These are phyloP conservation scores for Fraxinus baroniana DNA, from an alignment of 305 asterid species.

Conservation along the genomic window DNA sequence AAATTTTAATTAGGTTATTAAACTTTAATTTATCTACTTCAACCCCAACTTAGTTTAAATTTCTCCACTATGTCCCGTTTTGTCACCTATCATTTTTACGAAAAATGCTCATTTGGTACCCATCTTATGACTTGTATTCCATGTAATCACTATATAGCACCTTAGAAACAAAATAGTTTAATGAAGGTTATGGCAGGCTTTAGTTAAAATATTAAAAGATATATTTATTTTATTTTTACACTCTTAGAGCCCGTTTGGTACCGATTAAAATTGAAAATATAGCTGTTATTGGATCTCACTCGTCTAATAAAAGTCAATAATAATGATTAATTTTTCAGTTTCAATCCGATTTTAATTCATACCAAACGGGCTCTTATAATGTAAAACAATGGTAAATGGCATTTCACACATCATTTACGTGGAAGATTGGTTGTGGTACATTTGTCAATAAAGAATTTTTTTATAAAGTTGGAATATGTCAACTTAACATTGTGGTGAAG, in stretches of 20 bases:
- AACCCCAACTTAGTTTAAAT: background rate
- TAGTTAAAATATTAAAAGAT: background rate
- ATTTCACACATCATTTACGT: background rate
- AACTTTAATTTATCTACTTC: background rate
- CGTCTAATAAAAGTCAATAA: no score
- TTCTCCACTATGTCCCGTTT: background rate
- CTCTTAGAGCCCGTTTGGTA: no score
- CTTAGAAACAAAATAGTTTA: background rate
- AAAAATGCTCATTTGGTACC: background rate
- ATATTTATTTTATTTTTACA: no score
- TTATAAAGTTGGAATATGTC: background rate
- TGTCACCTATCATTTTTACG: background rate
- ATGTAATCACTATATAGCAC: background rate
- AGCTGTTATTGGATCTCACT: no score
- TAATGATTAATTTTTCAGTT: no score
- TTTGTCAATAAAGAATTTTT: background rate
- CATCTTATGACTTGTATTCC: background rate
- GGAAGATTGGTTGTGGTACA: background rate
- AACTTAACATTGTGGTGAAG: background rate
- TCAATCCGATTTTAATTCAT: no score
- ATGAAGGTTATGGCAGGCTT: background rate
- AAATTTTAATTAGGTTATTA: no score
- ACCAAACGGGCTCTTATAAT: no score
- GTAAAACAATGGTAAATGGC: background rate
- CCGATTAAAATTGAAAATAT: no score